Percentiles rank a stretch among this genome's conserved stretches.
Conservation (phyloP, 1,284 basidiomycete genomes). For the Microbotryomycetes sp. region DNA sequence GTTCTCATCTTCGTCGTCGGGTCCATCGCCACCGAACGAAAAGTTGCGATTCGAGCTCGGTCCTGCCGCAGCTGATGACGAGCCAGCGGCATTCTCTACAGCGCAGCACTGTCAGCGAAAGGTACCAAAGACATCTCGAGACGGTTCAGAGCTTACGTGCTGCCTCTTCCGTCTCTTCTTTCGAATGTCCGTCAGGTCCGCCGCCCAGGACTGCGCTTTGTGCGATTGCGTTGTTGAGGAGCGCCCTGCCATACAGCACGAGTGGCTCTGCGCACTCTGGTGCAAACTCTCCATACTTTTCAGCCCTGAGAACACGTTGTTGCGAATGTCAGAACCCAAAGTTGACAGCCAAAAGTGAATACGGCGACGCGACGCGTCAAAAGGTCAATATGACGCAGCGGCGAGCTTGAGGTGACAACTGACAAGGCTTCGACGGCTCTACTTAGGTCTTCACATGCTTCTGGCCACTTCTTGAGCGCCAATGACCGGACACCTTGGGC, state of each 20-base stretch:
- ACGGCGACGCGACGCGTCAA: background rate
- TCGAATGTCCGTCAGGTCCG: slow-evolving; percentile 5
- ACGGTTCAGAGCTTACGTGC: background rate
- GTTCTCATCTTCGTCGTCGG: slow-evolving; percentile 16
- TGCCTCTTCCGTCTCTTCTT: slow-evolving; percentile 1
- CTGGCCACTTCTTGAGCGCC: slow-evolving; percentile 15
- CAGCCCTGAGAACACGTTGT: slow-evolving; percentile 10
- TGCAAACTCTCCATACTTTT: slow-evolving; percentile 32
- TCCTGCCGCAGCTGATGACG: slow-evolving; percentile 9
- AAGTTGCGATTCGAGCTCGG: slow-evolving; percentile 21
- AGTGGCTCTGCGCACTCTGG: slow-evolving; percentile 33
- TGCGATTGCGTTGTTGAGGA: slow-evolving; percentile 35
- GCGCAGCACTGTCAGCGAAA: slow-evolving; percentile 2
- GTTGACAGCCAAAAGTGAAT: background rate
- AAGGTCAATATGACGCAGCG: background rate
- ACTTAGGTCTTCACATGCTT: slow-evolving; percentile 23
- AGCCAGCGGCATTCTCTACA: slow-evolving; percentile 14
- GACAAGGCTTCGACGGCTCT: slow-evolving; percentile 21
- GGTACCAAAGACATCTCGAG: background rate
- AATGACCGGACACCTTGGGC: slow-evolving; percentile 20
- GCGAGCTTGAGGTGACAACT: background rate
- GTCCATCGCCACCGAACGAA: slow-evolving; percentile 31
- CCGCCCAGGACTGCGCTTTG: slow-evolving; percentile 32
- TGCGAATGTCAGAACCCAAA: background rate
- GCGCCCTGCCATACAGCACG: slow-evolving; percentile 36